These are phyloP conservation scores for Aspergillus coremiiformis DNA, from an alignment of 495 filamentous ascomycete genomes.

Conservation along the genomic window DNA sequence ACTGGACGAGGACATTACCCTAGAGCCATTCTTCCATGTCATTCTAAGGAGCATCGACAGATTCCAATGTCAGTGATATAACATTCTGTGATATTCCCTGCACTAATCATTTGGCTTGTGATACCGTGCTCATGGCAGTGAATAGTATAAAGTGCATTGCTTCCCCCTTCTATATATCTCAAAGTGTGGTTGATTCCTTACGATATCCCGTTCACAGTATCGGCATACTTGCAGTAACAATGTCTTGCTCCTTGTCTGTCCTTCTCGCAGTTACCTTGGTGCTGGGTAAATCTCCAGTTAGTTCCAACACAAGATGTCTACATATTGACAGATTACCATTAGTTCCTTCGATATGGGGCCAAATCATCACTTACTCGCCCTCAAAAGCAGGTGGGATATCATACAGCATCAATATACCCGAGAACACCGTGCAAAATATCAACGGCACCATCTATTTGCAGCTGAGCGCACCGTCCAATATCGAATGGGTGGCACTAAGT, in stretches of 20 bases:
- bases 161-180: not conserved
- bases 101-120: no score
- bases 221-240: not conserved
- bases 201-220: not conserved
- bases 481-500: constrained; percentile 55
- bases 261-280: not conserved
- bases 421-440: constrained; percentile 9
- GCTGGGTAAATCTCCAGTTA: not conserved
- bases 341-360: not conserved
- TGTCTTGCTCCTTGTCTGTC: not conserved
- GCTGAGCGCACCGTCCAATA: constrained; percentile 46
- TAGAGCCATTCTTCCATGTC: no score
- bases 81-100: no score
- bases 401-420: constrained; percentile 21
- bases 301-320: not conserved
- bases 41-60: no score
- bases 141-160: not conserved
- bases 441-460: constrained; percentile 48
- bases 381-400: constrained; percentile 14
- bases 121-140: not conserved
- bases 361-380: constrained; percentile 15
- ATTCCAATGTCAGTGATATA: no score
- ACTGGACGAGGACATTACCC: no score
- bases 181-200: not conserved
- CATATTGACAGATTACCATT: not conserved